Evolutionary conservation across 2,329 filamentous ascomycete species (phyloP), one percentile per base, ranked within the genome.

Genomic region (Alternaria alternata): DNA sequence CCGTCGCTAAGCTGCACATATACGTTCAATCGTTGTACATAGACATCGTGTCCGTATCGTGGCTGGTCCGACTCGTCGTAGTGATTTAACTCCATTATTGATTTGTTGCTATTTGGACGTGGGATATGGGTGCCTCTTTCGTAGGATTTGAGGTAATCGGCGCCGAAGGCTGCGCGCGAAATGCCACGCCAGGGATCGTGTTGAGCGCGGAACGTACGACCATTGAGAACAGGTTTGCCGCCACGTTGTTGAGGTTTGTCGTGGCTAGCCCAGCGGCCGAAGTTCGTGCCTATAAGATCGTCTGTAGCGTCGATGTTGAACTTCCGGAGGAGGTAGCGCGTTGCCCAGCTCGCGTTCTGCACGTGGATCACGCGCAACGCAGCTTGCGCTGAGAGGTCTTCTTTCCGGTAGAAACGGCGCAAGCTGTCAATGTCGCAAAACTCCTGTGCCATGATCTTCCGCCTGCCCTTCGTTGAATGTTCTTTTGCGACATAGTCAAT

Each of bases 261-360:
- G 52, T 82, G 83, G 38, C 78, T 72, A 4, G 83, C 79, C 81
- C 83, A 86, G 39, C 79, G 77, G 5, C 79, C 81, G 70, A 86
- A 85, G 22, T 79, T 79, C 30, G 82, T 84, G 7, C 83, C 84
- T 1, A 84, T 77, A 4, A 84, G 68, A 53, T 84, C 81, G 54
- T 79, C 75, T 42, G 78, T 78, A 47, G 82, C 78, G 56, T 83
- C 78, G 59, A 86, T 85, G 54, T 85, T 84, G 74, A 83, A 86
- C 63, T 85, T 86, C 28, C 79, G 74, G 34, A 85, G 72, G 2
- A 86, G 70, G 61, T 81, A 86, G 2, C 74, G 73, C 34, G 79
- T 81, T 0, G 84, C 84, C 83, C 84, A 85, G 7, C 74, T 73
- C 7, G 83, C 84, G 61, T 86, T 86, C 68, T 86, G 84, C 4